Base-by-base conservation (phyloP, 306 rosid species). In the Bauhinia variegata region DNA sequence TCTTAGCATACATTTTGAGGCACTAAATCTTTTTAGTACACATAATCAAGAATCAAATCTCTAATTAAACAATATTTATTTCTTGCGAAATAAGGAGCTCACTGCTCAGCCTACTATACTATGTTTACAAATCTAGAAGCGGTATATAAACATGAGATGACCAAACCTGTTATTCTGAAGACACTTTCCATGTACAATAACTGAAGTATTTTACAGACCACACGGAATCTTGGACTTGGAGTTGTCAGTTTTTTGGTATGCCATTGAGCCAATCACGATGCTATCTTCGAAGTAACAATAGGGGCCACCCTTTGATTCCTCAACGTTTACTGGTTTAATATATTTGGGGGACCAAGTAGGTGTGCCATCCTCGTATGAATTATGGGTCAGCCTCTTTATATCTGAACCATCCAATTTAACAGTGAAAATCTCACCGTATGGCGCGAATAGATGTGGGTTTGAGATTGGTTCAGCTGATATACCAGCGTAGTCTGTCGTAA, bases 391-490 rank as follows among this genome's bases (percentile, higher is more conserved):
- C 54, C 98, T 86, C 65, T 13, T 65, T 0, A 89, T 1, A 44
- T 71, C 87, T 6, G 96, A 89, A 47, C 96, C 96, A 67, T 89
- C 93, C 85, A 89, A 68, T 4, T 82, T 67, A 13, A 87, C 31
- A 0, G 75, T 84, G 72, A 80, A 86, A 32, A 92, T 89, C 72
- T 92, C 98, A 36, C 98, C 96, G 12, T 89, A 92, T 0, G 96
- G 96, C 50, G 84, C 96, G 34, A 81, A 87, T 1, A 83, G 88
- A 74, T 92, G 96, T 7, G 96, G 85, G 75, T 84, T 86, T 0
- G 96, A 92, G 33, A 92, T 87, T 12, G 98, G 98, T 75, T 92
- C 96, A 0, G 93, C 96, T 1, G 98, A 89, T 48, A 92, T 64
- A 0, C 83, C 96, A 0, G 85, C 79, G n/a, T 82, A 87, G 47